Evolutionary conservation across 306 rosid species (phyloP).

Genomic region (Citrullus colocynthis): DNA sequence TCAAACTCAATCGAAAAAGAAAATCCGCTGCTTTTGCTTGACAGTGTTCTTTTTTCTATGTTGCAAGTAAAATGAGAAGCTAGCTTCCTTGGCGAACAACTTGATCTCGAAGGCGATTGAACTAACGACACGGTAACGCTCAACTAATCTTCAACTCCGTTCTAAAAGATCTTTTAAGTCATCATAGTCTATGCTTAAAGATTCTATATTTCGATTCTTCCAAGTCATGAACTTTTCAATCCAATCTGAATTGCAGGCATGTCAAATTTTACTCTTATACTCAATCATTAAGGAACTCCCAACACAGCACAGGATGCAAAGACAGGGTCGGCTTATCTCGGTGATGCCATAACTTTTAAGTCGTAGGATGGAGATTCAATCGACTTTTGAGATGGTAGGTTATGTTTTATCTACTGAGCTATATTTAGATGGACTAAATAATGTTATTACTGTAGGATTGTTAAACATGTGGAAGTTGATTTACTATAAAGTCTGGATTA

Average conservation of each 20-base stretch:
- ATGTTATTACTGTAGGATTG: neutral
- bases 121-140: neutral
- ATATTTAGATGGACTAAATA: neutral
- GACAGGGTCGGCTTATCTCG: neutral
- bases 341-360: too few species aligned
- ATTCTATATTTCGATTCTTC: neutral
- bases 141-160: neutral
- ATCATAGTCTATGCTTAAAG: constrained; percentile 1
- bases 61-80: neutral
- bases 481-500: neutral
- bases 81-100: neutral
- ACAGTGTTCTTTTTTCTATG: neutral
- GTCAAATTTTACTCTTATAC: neutral
- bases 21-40: neutral
- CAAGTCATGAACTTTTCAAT: neutral
- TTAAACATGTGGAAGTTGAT: neutral
- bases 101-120: neutral
- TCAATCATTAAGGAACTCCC: neutral
- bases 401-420: neutral
- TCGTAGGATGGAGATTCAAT: too few species aligned
- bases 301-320: neutral
- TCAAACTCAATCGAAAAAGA: neutral
- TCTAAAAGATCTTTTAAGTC: neutral
- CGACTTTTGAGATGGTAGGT: too few species aligned
- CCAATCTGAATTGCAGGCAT: neutral